phyloP scores from a whole-genome alignment of 108 stramenopile genomes.

The Parietichytrium sp. region DNA sequence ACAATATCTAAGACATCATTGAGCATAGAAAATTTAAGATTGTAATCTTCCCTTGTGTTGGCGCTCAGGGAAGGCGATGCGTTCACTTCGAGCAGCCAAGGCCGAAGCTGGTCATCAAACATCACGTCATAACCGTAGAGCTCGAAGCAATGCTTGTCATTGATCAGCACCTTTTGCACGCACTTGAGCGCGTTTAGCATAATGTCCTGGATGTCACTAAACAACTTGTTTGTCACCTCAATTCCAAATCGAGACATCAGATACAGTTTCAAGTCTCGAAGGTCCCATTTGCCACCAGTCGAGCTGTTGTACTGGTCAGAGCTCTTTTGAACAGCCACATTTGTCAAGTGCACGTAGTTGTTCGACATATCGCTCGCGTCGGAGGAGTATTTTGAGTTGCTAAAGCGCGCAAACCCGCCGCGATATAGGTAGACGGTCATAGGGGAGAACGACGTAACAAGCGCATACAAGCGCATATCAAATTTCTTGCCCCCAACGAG shows the following conservation, averaged over 20 bases:
- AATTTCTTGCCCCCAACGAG: conserved; percentile 70
- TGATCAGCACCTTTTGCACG: conserved; percentile 66
- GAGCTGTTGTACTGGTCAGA: conserved; percentile 60
- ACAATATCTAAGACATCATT: conserved; percentile 62
- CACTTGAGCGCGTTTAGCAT: conserved; percentile 52
- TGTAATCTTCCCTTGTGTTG: conserved; percentile 57
- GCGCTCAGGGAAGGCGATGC: conserved; percentile 64
- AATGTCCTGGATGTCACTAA: conserved; percentile 59
- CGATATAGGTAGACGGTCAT: conserved; percentile 58
- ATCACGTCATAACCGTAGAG: conserved; percentile 69
- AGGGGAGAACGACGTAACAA: conserved; percentile 65
- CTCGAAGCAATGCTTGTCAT: conserved; percentile 71
- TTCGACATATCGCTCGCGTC: conserved; percentile 51
- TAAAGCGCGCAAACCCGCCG: conserved; percentile 57
- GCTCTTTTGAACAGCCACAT: conserved; percentile 68
- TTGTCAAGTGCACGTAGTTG: conserved; percentile 62
- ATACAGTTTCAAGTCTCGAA: conserved; percentile 59
- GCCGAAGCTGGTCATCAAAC: conserved; percentile 62
- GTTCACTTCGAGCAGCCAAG: conserved; percentile 69
- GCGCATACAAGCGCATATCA: conserved; percentile 65
- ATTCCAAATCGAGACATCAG: conserved; percentile 56
- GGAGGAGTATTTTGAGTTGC: conserved; percentile 46
- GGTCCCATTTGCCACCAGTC: conserved; percentile 66
- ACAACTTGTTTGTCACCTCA: conserved; percentile 53
- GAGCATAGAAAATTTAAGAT: conserved; percentile 61